Evolutionary conservation across 257 asterid species (phyloP).

Genomic region (Voacanga thouarsii): DNA sequence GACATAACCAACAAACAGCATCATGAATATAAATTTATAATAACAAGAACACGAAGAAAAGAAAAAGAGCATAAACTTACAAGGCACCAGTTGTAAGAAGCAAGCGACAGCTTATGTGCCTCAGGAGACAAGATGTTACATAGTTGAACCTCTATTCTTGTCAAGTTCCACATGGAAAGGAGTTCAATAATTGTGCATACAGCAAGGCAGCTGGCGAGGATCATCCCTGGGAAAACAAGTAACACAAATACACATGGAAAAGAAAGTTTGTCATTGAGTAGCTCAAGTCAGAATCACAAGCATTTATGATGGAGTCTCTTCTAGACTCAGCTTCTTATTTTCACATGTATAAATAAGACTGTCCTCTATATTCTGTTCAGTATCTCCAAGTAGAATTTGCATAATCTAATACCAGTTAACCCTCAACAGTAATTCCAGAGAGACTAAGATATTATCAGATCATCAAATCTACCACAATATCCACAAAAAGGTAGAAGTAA

Average conservation of each 20-base stretch:
- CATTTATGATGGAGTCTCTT: background rate
- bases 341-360: background rate
- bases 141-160: slow-evolving; percentile 90
- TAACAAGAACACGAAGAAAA: background rate
- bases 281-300: slow-evolving; percentile 2
- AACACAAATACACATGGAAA: background rate
- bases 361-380: background rate
- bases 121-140: slow-evolving; percentile 96
- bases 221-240: slow-evolving; percentile 53
- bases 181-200: slow-evolving; percentile 73
- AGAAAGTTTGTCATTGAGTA: slow-evolving; percentile 2
- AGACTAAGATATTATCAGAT: background rate
- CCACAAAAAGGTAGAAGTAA: background rate
- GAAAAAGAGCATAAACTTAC: slow-evolving; percentile 46
- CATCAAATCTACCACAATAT: background rate
- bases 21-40: background rate
- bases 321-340: background rate
- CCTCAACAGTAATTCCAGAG: background rate
- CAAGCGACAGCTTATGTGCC: slow-evolving; percentile 85
- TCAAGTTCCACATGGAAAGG: slow-evolving; percentile 97
- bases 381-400: background rate
- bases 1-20: background rate
- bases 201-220: slow-evolving; percentile 49
- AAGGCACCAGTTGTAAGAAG: slow-evolving; percentile 91
- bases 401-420: background rate